Percentiles rank a stretch among this genome's conserved stretches.
These are phyloP conservation scores for Pinus albicaulis DNA, from an alignment of 75 land plant genomes.

Conservation along the genomic window DNA sequence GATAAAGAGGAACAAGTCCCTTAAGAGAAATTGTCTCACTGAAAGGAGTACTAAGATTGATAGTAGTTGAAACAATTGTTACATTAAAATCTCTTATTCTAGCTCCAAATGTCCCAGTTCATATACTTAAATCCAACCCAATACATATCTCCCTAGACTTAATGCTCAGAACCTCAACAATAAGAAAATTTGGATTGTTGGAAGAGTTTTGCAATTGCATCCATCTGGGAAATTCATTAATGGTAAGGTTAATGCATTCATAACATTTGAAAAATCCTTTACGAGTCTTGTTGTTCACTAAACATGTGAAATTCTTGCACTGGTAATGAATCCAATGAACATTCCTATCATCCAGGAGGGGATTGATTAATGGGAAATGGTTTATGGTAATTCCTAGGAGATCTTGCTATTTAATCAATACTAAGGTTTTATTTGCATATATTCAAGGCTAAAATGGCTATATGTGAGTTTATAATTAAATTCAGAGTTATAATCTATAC, in stretches of 20 bases:
- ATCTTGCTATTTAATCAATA: too few species aligned
- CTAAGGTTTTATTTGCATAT: too few species aligned
- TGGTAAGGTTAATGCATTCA: constrained; percentile 32
- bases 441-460: too few species aligned
- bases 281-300: constrained; percentile 24
- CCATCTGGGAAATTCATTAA: constrained; percentile 43
- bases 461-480: too few species aligned
- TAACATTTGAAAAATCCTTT: too few species aligned
- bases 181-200: too few species aligned
- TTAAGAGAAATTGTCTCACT: constrained; percentile 61
- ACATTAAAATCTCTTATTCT: constrained; percentile 65
- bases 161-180: too few species aligned
- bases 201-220: constrained; percentile 52
- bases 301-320: constrained; percentile 60
- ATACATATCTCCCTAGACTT: too few species aligned
- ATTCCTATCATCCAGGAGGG: constrained; percentile 48
- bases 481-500: too few species aligned
- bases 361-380: constrained; percentile 47
- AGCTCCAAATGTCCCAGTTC: constrained; percentile 69
- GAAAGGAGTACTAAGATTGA: constrained; percentile 75
- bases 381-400: constrained; percentile 42
- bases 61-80: constrained; percentile 48
- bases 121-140: constrained; percentile 61
- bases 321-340: too few species aligned
- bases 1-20: too few species aligned